Evolutionary conservation across 2,329 filamentous ascomycete species (phyloP).

Genomic region (Colletotrichum tanaceti): DNA sequence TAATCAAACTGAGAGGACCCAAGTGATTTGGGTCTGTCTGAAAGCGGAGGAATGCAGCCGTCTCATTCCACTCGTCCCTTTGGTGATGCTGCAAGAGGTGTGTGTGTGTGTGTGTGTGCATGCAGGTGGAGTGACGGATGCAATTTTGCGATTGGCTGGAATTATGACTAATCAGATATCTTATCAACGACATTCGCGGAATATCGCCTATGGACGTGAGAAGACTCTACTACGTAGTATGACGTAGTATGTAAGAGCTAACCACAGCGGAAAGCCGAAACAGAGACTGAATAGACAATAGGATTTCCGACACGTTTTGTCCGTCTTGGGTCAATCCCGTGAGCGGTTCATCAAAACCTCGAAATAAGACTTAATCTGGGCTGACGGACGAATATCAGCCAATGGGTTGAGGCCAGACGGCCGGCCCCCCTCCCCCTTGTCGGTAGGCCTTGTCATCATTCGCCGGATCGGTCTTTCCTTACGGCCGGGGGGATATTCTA

Average conservation of each 20-base stretch:
- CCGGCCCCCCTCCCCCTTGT: slow-evolving; percentile 2
- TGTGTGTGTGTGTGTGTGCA: too few species aligned
- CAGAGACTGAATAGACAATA: too few species aligned
- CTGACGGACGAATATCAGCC: slow-evolving; percentile 15
- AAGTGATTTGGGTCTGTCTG: slow-evolving; percentile 28
- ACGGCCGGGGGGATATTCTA: slow-evolving; percentile 9
- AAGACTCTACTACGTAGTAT: too few species aligned
- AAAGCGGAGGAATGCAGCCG: slow-evolving; percentile 32
- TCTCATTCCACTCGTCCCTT: slow-evolving; percentile 9
- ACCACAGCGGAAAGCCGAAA: not conserved
- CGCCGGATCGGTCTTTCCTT: slow-evolving; percentile 21
- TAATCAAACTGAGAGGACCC: slow-evolving; percentile 10
- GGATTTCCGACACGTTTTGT: not conserved
- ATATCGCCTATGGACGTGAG: not conserved
- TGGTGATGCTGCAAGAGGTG: slow-evolving; percentile 11
- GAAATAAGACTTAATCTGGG: not conserved
- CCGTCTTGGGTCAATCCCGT: not conserved
- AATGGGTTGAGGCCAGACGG: slow-evolving; percentile 3
- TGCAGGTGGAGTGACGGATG: not conserved
- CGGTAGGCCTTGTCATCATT: not conserved
- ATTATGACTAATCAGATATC: slow-evolving; percentile 12
- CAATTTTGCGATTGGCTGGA: slow-evolving; percentile 14
- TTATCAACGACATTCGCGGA: not conserved
- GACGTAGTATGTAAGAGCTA: not conserved
- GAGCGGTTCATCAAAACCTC: not conserved